A percentile compares a stretch with the other conserved stretches of the same genome.
Evolutionary conservation across 352 stramenopile species (phyloP).

Genomic region (Lagenidium giganteum): DNA sequence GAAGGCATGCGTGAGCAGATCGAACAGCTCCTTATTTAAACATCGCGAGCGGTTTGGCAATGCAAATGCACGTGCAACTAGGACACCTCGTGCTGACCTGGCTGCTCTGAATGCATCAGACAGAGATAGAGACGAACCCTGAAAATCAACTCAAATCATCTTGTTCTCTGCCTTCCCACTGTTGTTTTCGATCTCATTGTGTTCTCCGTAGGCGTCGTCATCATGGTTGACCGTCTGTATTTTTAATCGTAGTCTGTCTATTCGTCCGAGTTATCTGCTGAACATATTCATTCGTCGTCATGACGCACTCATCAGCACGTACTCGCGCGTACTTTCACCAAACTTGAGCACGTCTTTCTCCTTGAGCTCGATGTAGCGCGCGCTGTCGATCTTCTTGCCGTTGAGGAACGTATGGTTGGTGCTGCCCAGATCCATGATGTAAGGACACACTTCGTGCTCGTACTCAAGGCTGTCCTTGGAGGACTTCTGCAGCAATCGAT

Average conservation of each 20-base stretch:
- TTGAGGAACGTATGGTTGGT: conserved; percentile 99
- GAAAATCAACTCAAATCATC: too few species aligned
- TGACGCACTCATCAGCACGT: conserved; percentile 90
- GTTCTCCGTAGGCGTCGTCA: too few species aligned
- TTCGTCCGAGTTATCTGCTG: too few species aligned
- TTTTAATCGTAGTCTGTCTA: too few species aligned
- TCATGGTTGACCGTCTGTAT: too few species aligned
- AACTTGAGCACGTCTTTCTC: conserved; percentile 96
- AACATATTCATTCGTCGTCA: neutral
- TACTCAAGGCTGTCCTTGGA: conserved; percentile 50
- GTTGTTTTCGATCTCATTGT: too few species aligned
- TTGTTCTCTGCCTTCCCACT: too few species aligned
- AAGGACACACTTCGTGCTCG: conserved; percentile 82
- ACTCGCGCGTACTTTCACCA: conserved; percentile 95
- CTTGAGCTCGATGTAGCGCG: conserved; percentile 96
- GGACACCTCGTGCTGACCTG: neutral
- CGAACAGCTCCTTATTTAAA: conserved; percentile 99
- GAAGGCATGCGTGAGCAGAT: conserved; percentile 99
- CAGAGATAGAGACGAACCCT: too few species aligned
- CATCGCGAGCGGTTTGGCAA: too few species aligned
- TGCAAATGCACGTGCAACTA: neutral
- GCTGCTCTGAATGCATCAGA: too few species aligned
- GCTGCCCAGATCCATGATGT: conserved; percentile 98
- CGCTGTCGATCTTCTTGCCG: conserved; percentile 87
- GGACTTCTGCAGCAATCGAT: conserved; percentile 75